phyloP scores from a whole-genome alignment of 1,284 basidiomycete species.

The Lentinula novae-zelandiae region DNA sequence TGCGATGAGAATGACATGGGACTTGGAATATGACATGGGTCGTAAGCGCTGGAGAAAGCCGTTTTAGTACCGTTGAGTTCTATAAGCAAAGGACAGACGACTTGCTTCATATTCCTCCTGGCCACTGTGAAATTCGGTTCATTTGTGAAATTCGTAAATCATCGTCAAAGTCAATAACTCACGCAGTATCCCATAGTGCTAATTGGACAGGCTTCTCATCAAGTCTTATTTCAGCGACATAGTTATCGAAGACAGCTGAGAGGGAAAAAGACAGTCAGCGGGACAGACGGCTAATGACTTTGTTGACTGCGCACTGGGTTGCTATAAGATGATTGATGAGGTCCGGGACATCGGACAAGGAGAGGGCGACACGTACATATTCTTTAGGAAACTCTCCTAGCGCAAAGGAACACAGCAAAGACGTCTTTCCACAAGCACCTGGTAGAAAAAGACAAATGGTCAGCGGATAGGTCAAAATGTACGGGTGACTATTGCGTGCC shows the following conservation, averaged over 20 bases:
- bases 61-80: conserved; percentile 2
- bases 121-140: conserved; percentile 47
- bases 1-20: conserved; percentile 97
- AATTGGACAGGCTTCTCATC: conserved; percentile 97
- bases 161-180: conserved; percentile 32
- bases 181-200: conserved; percentile 98
- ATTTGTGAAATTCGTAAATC: conserved; percentile 11
- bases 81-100: conserved; percentile 8
- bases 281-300: conserved; percentile 13
- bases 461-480: conserved; percentile 14
- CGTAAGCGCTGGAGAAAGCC: conserved; percentile 66
- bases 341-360: conserved; percentile 14
- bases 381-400: conserved; percentile 96
- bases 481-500: conserved; percentile 47
- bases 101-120: conserved; percentile 92
- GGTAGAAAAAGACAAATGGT: conserved; percentile 15
- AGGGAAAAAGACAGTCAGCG: conserved; percentile 21
- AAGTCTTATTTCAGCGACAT: conserved; percentile 95
- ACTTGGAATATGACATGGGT: conserved; percentile 96
- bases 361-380: conserved; percentile 63
- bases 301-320: conserved; percentile 47
- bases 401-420: conserved; percentile 84
- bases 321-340: conserved; percentile 30
- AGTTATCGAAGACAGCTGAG: conserved; percentile 93
- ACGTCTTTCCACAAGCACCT: conserved; percentile 87